phyloP scores from a whole-genome alignment of 305 asterid species.

The Galium porrigens region DNA sequence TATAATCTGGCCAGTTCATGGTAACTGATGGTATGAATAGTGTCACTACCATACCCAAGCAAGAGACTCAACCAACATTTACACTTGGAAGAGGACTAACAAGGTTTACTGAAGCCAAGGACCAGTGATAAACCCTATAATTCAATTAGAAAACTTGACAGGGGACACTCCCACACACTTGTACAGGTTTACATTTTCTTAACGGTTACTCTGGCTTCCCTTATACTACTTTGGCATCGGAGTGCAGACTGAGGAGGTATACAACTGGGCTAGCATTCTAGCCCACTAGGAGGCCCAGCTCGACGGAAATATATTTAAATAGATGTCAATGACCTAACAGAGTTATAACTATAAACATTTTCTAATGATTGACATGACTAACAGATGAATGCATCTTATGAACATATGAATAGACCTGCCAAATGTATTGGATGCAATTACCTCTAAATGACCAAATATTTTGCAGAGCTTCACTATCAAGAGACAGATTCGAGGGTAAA shows the following conservation, averaged over 20 bases:
- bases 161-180: neutral
- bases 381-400: neutral
- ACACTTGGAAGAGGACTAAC: neutral
- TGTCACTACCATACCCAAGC: neutral
- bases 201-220: neutral
- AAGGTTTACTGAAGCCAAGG: neutral
- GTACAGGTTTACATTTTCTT: neutral
- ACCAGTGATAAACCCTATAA: neutral
- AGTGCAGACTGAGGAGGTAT: neutral
- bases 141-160: too few species aligned
- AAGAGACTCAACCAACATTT: neutral
- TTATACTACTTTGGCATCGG: neutral
- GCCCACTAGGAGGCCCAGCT: neutral
- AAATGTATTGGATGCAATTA: slow-evolving; percentile 18
- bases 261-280: neutral
- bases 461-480: slow-evolving; percentile 50
- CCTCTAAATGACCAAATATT: slow-evolving; percentile 51
- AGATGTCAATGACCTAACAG: neutral
- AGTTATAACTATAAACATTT: neutral
- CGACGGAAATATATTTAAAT: neutral
- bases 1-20: neutral
- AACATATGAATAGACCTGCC: slow-evolving; percentile 4
- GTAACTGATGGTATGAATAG: neutral
- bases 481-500: slow-evolving; percentile 50
- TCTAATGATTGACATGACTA: neutral